Conservation (phyloP, 2,329 filamentous ascomycete species). For the Geosmithia putterillii region DNA sequence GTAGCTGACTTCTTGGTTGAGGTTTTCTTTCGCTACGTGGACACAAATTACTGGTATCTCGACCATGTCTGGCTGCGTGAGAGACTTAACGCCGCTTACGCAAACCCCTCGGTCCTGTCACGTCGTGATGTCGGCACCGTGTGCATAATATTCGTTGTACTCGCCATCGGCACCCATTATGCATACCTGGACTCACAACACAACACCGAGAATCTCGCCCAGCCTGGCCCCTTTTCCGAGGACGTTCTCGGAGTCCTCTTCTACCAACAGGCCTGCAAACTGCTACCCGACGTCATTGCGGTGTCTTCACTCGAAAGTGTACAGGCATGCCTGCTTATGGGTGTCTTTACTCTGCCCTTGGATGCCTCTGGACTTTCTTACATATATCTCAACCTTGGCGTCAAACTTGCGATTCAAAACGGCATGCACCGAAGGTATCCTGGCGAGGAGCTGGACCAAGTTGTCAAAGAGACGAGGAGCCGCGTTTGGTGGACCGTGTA, state of each 20-base stretch:
- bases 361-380: slow-evolving; percentile 45
- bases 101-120: slow-evolving; percentile 20
- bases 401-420: slow-evolving; percentile 47
- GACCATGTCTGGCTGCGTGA: slow-evolving; percentile 28
- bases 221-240: slow-evolving; percentile 23
- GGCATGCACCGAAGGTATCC: slow-evolving; percentile 44
- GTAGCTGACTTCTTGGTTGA: slow-evolving; percentile 32
- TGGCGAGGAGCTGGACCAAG: slow-evolving; percentile 31
- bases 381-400: slow-evolving; percentile 41
- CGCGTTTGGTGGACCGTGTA: slow-evolving; percentile 46
- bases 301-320: slow-evolving; percentile 44
- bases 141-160: slow-evolving; percentile 31
- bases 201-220: slow-evolving; percentile 8
- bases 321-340: slow-evolving; percentile 43
- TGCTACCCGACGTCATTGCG: slow-evolving; percentile 44
- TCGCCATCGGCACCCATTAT: slow-evolving; percentile 38
- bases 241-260: slow-evolving; percentile 42
- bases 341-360: slow-evolving; percentile 40
- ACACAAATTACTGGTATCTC: slow-evolving; percentile 35
- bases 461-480: slow-evolving; percentile 38
- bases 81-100: slow-evolving; percentile 27
- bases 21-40: slow-evolving; percentile 33
- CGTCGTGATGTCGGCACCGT: slow-evolving; percentile 27
- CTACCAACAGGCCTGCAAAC: slow-evolving; percentile 40
- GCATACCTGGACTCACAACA: slow-evolving; percentile 27